phyloP scores from a whole-genome alignment of 805 yeast species.

The Cyberlindnera meyerae region DNA sequence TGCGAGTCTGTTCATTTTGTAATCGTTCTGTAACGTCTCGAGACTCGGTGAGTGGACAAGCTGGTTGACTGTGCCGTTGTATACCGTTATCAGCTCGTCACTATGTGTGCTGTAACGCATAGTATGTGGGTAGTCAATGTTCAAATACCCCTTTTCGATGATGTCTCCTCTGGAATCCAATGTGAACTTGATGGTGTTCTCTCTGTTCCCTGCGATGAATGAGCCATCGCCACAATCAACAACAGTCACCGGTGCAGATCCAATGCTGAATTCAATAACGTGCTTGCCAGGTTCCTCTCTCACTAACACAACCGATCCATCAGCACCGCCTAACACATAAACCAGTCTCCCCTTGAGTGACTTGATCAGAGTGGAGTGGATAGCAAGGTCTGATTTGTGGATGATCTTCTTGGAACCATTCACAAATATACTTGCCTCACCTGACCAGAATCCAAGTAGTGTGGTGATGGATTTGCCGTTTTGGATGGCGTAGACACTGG shows the following conservation, averaged over 20 bases:
- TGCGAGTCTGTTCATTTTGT: conserved; percentile 10
- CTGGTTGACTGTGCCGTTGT: too few species aligned
- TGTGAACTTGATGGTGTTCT: conserved; percentile 12
- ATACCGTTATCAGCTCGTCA: too few species aligned
- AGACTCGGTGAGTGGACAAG: not conserved
- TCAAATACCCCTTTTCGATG: conserved; percentile 17
- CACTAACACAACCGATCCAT: conserved; percentile 17
- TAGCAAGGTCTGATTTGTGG: conserved; percentile 8
- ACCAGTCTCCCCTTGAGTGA: too few species aligned
- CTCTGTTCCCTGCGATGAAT: conserved; percentile 18
- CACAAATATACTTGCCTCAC: conserved; percentile 9
- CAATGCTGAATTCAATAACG: conserved; percentile 11
- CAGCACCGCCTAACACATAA: conserved; percentile 22
- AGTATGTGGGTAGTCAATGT: conserved; percentile 13
- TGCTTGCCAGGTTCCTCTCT: not conserved
- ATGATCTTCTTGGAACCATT: conserved; percentile 8
- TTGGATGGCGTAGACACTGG: conserved; percentile 10
- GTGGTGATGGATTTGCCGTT: conserved; percentile 2
- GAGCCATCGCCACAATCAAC: conserved; percentile 6
- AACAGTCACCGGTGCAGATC: conserved; percentile 23
- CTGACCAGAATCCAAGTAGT: conserved; percentile 24
- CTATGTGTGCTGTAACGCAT: conserved; percentile 1
- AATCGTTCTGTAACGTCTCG: conserved; percentile 8
- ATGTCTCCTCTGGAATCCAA: conserved; percentile 4
- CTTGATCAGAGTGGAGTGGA: conserved; percentile 20